Evolutionary conservation across 495 filamentous ascomycete genomes (phyloP), one percentile per base, ranked within the genome.

Genomic region (Penicillium bovifimosum): DNA sequence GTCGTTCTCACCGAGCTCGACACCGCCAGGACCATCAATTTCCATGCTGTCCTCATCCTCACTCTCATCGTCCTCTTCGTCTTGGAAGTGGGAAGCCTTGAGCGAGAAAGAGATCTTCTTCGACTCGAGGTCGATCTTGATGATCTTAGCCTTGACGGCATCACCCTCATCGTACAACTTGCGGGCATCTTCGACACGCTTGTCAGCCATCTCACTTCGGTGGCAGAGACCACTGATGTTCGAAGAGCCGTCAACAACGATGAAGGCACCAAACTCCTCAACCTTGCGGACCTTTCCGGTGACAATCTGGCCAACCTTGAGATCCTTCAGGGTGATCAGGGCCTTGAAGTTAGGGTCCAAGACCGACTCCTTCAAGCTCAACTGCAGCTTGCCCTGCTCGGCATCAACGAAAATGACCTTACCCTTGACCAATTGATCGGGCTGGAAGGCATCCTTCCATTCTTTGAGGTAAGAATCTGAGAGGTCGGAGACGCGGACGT

Each of bases 201-300:
- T 81, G 50, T 95, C 89, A 0, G 92, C 88, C 79, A 98, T 90
- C 58, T 97, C 83, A 54, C 82, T 91, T 53, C 82, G 81, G 63
- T 98, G 93, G 66, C 92, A 97, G 16, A 98, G 77, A 45, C 93
- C 93, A 53, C 90, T 95, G 51, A 97, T 81, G 58, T 95, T 93
- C 33, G 75, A 67, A 24, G 90, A 92, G 31, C 82, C 78, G 70
- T 96, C 90, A 29, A 98, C 72, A 44, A 91, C 82, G 60, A 98
- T 87, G 69, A 97, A 97, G 8, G 90, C 91, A 62, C 93, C 93
- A 61, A 88, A 97, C 16, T 95, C 87, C 63, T 95, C 89, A 2
- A 96, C 89, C 68, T 95, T 95, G 50, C 91, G 84, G 46, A 98
- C 78, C 61, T 88, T 95, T 29, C 91, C 93, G 10, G 87, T 95